Evolutionary conservation across 768 basidiomycete genomes (phyloP), one percentile per base, ranked within the genome.

Genomic region (Lactifluus subvellereus): DNA sequence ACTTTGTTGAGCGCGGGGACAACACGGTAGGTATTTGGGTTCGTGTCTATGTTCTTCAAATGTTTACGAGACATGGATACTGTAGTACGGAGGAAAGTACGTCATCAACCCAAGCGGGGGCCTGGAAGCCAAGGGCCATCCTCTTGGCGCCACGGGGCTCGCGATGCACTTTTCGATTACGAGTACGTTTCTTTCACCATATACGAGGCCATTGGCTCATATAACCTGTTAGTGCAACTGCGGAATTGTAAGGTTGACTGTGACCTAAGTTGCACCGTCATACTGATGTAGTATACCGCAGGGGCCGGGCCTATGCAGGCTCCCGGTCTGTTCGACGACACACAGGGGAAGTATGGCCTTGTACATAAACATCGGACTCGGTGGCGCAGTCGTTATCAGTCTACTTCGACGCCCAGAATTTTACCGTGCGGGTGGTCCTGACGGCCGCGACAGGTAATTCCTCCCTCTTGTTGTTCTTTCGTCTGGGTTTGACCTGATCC

Each of bases 151-250:
- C 1, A 91, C 88, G 18, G 90, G 90, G 2, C 75, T 92, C 14
- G 89, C 87, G 32, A 91, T 91, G 90, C 89, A 92, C 71, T 91
- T 91, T 74, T 91, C 89, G 69, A 88, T 91, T 65, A 82, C 85
- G 68, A 90, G 88, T 88, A 69, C 48, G 85, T 73, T 53, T 52
- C 18, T 20, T 59, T 45, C 13, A 33, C 4, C 6, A 27, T 27
- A 3, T 14, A 33, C 2, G 32, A 32, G 10, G 42, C 27, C 14
- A 33, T 27, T 6, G 6, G 20, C 51, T 54, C 50, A 52, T 42
- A 16, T 5, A 27, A 3, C 10, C 20, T 47, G n/a, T 8, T 67
- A 87, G 87, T 89, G 87, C 89, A 91, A 79, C 74, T 91, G 54
- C 80, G 89, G 48, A 77, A 84, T 47, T 91, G 88, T 87, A 68